phyloP scores from a whole-genome alignment of 2,329 filamentous ascomycete species.

The Trichoderma simmonsii region DNA sequence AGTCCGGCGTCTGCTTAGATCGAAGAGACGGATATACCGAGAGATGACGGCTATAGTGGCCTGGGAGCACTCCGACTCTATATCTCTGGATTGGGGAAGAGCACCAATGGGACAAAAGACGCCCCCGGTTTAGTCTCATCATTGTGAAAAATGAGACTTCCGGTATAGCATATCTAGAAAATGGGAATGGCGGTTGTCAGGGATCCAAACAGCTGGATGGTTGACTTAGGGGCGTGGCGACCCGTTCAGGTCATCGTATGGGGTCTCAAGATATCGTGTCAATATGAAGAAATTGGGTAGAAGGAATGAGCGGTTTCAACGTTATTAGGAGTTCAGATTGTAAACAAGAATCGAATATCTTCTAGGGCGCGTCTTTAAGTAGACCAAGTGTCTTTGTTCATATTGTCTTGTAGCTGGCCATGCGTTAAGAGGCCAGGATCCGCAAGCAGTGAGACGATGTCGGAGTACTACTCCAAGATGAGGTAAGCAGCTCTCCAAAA shows the following conservation, averaged over 20 bases:
- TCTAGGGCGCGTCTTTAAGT: neutral
- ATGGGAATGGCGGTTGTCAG: neutral
- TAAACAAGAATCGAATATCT: neutral
- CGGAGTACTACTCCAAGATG: neutral
- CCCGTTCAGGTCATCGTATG: neutral
- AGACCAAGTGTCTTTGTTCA: neutral
- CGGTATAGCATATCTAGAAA: neutral
- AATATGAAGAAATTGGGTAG: neutral
- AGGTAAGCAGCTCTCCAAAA: neutral
- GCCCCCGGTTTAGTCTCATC: neutral
- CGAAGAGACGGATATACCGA: constrained; percentile 26
- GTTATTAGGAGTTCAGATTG: neutral
- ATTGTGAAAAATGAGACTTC: neutral
- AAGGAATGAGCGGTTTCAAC: neutral
- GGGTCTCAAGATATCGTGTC: neutral
- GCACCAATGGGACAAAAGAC: neutral
- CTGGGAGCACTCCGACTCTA: neutral
- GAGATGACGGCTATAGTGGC: constrained; percentile 24
- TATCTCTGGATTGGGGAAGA: neutral
- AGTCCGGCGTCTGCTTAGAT: constrained; percentile 45
- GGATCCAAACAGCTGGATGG: neutral
- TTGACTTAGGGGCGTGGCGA: neutral
- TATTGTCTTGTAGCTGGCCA: neutral
- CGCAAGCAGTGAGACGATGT: neutral
- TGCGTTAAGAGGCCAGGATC: neutral